Evolutionary conservation across 306 rosid genomes (phyloP), one percentile per base, ranked within the genome.

Genomic region (Dicorynia guianensis): DNA sequence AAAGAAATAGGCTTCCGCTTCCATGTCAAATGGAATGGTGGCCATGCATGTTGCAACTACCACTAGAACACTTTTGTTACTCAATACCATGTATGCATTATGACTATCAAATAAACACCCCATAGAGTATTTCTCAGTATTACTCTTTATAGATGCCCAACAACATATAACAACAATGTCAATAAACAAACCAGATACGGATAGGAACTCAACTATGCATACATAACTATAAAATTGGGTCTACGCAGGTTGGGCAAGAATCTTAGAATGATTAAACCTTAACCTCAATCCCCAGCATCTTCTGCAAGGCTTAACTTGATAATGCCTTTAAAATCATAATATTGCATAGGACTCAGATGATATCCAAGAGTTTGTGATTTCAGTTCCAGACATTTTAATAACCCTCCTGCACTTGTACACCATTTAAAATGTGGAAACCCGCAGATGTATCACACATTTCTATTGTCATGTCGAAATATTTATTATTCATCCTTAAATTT

Each of bases 1-100:
- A 83, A 94, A 84, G 78, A 94, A 94, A 84, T 85, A 86, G 65
- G 98, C 98, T 80, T 94, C 96, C 52, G 88, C 92, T 73, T 84
- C 88, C 88, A 92, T 86, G 80, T 82, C 87, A 61, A 56, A 39
- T 20, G 86, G 89, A 55, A 77, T 80, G 50, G 84, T 85, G 11
- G 89, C 89, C 81, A 80, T 13, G 64, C 84, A 82, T 34, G 89
- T 87, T 46, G 85, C 86, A 55, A 84, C 92, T 85, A 54, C 52
- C 74, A 42, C 71, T 43, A 33, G 74, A 67, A 17, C 71, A 77
- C 53, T 42, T 34, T 9, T 58, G 40, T 1, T 58, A 7, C 62
- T 56, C 62, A 18, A 10, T 18, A 2, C 33, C 62, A 56, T 56
- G 13, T 56, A 56, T 18, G 35, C 36, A 5, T 14, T 18, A 53